A percentile compares a stretch with the other conserved stretches of the same genome.
Conservation (phyloP, 208 protist genomes). For the Trypanosoma platydactyli region DNA sequence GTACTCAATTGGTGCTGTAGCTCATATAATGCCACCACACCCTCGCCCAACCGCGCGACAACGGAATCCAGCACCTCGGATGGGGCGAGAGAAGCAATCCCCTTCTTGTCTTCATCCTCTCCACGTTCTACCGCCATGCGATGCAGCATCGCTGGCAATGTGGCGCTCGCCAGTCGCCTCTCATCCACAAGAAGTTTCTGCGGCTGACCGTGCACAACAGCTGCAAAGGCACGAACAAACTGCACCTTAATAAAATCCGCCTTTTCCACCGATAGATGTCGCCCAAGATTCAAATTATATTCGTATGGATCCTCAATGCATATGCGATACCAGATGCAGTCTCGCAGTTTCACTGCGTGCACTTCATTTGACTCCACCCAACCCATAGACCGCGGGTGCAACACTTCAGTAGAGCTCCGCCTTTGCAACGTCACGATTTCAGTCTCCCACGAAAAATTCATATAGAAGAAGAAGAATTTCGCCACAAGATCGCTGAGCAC, state of each 20-base stretch:
- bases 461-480: conserved; percentile 23
- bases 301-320: conserved; percentile 87
- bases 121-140: neutral
- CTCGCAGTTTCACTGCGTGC: conserved; percentile 26
- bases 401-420: neutral
- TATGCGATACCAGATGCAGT: conserved; percentile 60
- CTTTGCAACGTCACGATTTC: conserved; percentile 19
- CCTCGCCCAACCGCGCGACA: neutral
- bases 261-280: conserved; percentile 64
- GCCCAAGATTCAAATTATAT: conserved; percentile 64
- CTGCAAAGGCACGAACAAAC: conserved; percentile 42
- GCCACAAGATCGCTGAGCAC: conserved; percentile 8
- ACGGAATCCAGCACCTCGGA: conserved; percentile 14
- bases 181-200: conserved; percentile 8
- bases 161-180: neutral
- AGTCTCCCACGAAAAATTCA: conserved; percentile 19
- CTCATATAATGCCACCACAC: conserved; percentile 39
- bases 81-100: conserved; percentile 22
- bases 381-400: conserved; percentile 14
- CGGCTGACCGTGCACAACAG: conserved; percentile 8
- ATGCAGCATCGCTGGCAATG: neutral
- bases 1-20: conserved; percentile 43
- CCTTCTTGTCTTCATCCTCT: conserved; percentile 26
- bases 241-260: conserved; percentile 58
- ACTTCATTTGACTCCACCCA: conserved; percentile 43